A percentile compares a stretch with the other conserved stretches of the same genome.
These are phyloP conservation scores for Rosa persica DNA, from an alignment of 306 rosid genomes.

Conservation along the genomic window DNA sequence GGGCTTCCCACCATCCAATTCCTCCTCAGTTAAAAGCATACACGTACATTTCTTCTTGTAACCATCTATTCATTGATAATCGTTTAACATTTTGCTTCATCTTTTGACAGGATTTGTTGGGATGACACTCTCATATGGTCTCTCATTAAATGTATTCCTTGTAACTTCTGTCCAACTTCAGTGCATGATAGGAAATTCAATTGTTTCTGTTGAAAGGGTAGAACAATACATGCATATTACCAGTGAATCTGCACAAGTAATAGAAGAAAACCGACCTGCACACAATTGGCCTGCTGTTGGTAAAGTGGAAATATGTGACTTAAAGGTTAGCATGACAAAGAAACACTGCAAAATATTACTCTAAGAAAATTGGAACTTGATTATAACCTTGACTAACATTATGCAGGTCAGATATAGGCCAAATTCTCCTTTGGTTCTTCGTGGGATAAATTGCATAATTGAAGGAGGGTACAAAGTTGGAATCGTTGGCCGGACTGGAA, in stretches of 20 bases:
- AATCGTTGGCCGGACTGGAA: conserved; percentile 42
- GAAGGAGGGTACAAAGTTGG: conserved; percentile 39
- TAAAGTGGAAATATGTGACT: conserved; percentile 28
- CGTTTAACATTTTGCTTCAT: neutral
- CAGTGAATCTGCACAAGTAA: conserved; percentile 30
- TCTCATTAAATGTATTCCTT: conserved; percentile 23
- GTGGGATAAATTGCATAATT: conserved; percentile 26
- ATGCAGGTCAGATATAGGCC: conserved; percentile 34
- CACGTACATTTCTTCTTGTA: neutral
- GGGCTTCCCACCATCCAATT: neutral
- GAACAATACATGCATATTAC: conserved; percentile 42
- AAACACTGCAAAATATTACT: neutral
- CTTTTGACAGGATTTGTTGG: conserved; percentile 35
- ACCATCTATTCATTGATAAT: neutral
- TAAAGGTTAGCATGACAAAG: conserved; percentile 28
- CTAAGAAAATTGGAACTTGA: neutral
- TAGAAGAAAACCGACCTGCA: conserved; percentile 24
- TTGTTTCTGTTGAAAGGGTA: conserved; percentile 35
- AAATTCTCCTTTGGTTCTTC: conserved; percentile 29
- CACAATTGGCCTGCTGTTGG: conserved; percentile 33
- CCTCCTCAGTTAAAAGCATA: neutral
- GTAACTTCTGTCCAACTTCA: conserved; percentile 25
- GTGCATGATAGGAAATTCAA: conserved; percentile 28
- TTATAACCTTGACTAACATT: neutral
- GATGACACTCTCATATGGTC: conserved; percentile 34